Evolutionary conservation across 106 monocot species (phyloP), one percentile per base, ranked within the genome.

Genomic region (Triglochin maritima): DNA sequence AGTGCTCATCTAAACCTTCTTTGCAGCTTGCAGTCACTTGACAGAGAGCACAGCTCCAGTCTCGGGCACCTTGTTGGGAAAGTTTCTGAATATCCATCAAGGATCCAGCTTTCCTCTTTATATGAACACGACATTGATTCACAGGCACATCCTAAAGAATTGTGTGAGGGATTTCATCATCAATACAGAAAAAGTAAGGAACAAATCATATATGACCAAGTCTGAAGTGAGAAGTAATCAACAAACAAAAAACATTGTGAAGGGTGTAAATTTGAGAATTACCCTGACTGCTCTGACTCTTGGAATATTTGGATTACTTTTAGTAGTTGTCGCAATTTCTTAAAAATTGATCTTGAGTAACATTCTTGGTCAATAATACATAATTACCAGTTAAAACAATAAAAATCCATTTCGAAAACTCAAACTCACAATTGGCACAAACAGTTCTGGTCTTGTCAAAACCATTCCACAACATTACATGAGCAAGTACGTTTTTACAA

Each of bases 21-120:
- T 79, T 66, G 44, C 69, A 49, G 6, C 62, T 79, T 4, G 64
- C 50, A 16, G 57, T 75, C 54, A 79, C 75, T 16, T 69, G 67
- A 57, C 83, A 83, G 7, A 83, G 57, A 11, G 63, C 62, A 67
- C 79, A 73, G 46, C 49, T 50, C 68, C 68, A 47, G 3, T 59
- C 43, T 57, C 71, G 51, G 17, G 58, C 7, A 1, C 16, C 4
- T 59, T 8, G 12, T 6, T 4, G n/a, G 7, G 46, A 60, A 47
- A 48, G 12, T 10, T 65, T 61, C 15, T 45, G 15, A 66, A 66
- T 42, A 6, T 11, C 70, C 7, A 10, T 49, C 16, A 51, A 47
- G 15, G 9, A 44, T 63, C 55, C 59, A 55, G 74, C 49, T 50
- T 63, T 15, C 73, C 68, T 73, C 60, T 73, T 78, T 49, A 10